phyloP scores from a whole-genome alignment of 164 flowering plant species.

The Umbilicus rupestris region DNA sequence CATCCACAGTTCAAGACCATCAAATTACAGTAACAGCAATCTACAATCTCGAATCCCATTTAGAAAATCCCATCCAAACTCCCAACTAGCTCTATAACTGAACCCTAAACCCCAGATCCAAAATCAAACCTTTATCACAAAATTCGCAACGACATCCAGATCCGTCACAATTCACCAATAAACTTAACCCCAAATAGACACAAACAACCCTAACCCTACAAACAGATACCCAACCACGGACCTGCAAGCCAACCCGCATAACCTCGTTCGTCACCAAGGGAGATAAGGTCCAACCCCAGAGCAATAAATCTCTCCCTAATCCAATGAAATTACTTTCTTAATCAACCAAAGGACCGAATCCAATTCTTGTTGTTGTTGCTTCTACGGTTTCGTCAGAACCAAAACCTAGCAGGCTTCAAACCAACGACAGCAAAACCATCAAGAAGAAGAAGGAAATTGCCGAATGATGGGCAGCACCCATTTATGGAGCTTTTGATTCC shows the following conservation, averaged over 20 bases:
- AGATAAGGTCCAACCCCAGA: neutral
- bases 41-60: neutral
- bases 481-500: too few species aligned
- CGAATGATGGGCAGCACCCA: too few species aligned
- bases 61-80: too few species aligned
- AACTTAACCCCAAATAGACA: neutral
- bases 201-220: too few species aligned
- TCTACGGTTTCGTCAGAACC: too few species aligned
- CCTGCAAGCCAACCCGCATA: slow-evolving; percentile 3
- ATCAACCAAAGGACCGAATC: neutral
- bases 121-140: neutral
- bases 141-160: neutral
- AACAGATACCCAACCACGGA: neutral
- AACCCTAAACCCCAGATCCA: slow-evolving; percentile 8
- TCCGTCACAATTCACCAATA: neutral
- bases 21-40: neutral
- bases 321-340: neutral
- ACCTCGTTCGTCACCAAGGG: neutral
- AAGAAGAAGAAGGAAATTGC: too few species aligned
- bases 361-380: too few species aligned
- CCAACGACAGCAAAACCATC: too few species aligned
- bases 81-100: neutral
- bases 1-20: neutral
- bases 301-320: neutral
- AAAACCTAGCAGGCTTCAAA: too few species aligned